Evolutionary conservation across 2,329 filamentous ascomycete genomes (phyloP).

Genomic region (Diplocarpon rosae): DNA sequence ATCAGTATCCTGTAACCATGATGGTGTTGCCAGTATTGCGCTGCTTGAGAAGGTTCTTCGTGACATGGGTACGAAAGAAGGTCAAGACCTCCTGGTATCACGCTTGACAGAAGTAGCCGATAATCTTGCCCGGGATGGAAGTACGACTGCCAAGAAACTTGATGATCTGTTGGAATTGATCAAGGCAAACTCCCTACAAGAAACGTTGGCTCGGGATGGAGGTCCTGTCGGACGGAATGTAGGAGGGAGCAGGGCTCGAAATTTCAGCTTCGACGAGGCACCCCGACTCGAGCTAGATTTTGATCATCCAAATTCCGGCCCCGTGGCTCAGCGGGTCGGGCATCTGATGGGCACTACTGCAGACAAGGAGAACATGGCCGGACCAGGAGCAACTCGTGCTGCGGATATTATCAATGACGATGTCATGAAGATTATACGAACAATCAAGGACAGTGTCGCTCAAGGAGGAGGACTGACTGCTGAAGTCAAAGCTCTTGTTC

Average conservation of each 20-base stretch:
- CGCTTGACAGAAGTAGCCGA: constrained; percentile 64
- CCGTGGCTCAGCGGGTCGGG: constrained; percentile 25
- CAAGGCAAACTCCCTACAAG: constrained; percentile 44
- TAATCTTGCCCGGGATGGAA: constrained; percentile 47
- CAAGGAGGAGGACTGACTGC: constrained; percentile 83
- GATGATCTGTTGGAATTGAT: constrained; percentile 60
- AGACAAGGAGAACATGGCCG: constrained; percentile 22
- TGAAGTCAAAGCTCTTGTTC: constrained; percentile 82
- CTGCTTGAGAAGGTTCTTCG: constrained; percentile 88
- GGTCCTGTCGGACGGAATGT: constrained; percentile 14
- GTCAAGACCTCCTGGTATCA: constrained; percentile 64
- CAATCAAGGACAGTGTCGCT: constrained; percentile 83
- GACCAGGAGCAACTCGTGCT: constrained; percentile 28
- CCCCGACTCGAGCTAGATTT: constrained; percentile 29
- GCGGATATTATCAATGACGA: constrained; percentile 62
- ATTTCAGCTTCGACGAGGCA: constrained; percentile 27
- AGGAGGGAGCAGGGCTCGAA: constrained; percentile 17
- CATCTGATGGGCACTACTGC: constrained; percentile 18
- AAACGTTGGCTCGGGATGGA: constrained; percentile 37
- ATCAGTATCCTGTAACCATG: constrained; percentile 51
- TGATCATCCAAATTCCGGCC: constrained; percentile 28
- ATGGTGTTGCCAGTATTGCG: constrained; percentile 49
- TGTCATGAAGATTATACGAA: constrained; percentile 68
- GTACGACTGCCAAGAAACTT: constrained; percentile 49
- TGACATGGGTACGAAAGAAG: constrained; percentile 94